Evolutionary conservation across 352 stramenopile species (phyloP), one percentile per base, ranked within the genome.

Genomic region (Globisporangium cederbergense): DNA sequence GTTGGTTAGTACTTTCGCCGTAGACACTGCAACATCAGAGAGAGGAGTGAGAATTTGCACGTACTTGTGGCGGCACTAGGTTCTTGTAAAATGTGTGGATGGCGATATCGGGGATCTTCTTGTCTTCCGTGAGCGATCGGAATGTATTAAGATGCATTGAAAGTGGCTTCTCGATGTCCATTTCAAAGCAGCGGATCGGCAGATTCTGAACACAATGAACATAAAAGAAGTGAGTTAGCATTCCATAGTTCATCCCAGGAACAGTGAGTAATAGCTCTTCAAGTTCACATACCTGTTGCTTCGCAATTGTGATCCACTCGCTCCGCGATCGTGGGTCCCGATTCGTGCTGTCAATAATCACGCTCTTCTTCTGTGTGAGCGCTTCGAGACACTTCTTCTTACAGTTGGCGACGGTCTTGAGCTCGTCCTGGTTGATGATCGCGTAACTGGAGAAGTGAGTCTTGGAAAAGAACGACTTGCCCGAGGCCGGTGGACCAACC

Each of bases 11-110:
- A 28, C 25, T 28, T 28, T 28, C 25, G 25, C 25, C 25, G 25
- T 28, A 28, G 25, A 28, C 25, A 28, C 25, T 28, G 25, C 25
- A 28, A 28, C 25, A 28, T 1, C 2, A 28, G 25, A 28, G 25
- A 28, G 25, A 28, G 1, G 25, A 28, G 25, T 28, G 25, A 28
- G 1, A 28, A 28, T 28, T 28, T 1, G 25, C 4, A 68, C 68
- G 47, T 47, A 83, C 76, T 38, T 76, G 67, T 0, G 86, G 86
- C 3, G 62, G 20, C 22, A 86, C 72, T 42, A 88, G 66, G 63
- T 88, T 94, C 65, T 94, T 95, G 71, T 87, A 96, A 69, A 93
- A 96, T 28, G 81, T 81, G 56, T 97, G 88, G 71, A 97, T 96
- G 16, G 88, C 87, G 49, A 97, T 83, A 38, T 89, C 83, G 0